Evolutionary conservation across 805 yeast genomes (phyloP), one percentile per base, ranked within the genome.

Genomic region (Lachancea waltii): DNA sequence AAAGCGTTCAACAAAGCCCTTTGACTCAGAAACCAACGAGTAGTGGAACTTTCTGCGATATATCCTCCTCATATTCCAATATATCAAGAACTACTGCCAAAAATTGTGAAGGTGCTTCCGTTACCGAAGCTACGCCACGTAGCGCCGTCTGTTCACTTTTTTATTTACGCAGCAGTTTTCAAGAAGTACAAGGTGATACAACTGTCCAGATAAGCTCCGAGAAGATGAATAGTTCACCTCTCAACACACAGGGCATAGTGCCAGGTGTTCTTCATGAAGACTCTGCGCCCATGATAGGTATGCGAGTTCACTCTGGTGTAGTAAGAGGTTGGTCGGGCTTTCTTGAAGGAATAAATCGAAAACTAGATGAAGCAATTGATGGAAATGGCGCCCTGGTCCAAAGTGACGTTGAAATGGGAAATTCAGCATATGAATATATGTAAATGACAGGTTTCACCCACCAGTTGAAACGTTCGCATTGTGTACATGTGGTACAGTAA

Each of bases 281-380:
- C n/a, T n/a, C n/a, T n/a, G 9, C 15, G 21, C 13, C 21, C 18
- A 4, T 14, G 7, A 15, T 14, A 6, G 7, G 3, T 14, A 4
- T 13, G 17, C 3, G 24, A 16, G 4, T 16, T 15, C 20, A 24
- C 24, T 33, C 7, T 11, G 28, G 19, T 10, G 21, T 16, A 26
- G 13, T 26, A 7, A 33, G 28, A 5, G 30, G 41, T 18, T 38
- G 42, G 42, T 13, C 28, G 14, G 14, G 20, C 19, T 34, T 38
- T 20, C n/a, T 38, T 16, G 27, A 38, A n/a, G 42, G 38, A 5
- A 28, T 38, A 8, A 38, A 29, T 27, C 33, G 23, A 27, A 30
- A 25, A 11, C 19, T 38, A n/a, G 42, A 38, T 20, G 42, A 38
- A 13, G 37, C 42, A 5, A 38, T 38, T 22, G 34, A 38, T 21